Conservation (phyloP, 164 flowering plant species). For the Vitis riparia region DNA sequence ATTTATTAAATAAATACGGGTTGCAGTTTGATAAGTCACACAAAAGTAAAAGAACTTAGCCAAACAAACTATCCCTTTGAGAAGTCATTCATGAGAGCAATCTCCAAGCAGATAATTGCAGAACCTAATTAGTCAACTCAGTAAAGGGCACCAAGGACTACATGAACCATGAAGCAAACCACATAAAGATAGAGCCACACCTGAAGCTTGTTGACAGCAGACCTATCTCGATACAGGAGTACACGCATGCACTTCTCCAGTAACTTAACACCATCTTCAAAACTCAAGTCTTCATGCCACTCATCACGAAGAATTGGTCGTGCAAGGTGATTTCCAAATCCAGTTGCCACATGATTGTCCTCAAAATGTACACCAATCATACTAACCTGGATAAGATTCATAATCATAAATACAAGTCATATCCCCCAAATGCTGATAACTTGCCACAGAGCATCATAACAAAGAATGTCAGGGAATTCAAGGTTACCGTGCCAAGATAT, state of each 20-base stretch:
- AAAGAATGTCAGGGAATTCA: background rate
- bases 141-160: background rate
- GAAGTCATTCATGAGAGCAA: background rate
- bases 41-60: no score
- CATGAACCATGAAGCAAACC: background rate
- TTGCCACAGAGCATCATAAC: background rate
- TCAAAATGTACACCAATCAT: constrained; percentile 95
- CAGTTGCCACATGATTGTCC: constrained; percentile 93
- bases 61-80: background rate
- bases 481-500: constrained; percentile 85
- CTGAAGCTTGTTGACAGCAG: constrained; percentile 97
- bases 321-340: constrained; percentile 97
- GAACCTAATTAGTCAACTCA: background rate
- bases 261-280: constrained; percentile 87
- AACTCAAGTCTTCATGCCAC: constrained; percentile 83
- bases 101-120: background rate
- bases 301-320: constrained; percentile 89
- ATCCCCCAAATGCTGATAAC: background rate
- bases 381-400: constrained; percentile 53
- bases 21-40: no score
- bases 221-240: constrained; percentile 89
- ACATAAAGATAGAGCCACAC: constrained; percentile 26
- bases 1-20: no score
- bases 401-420: background rate
- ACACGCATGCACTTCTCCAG: constrained; percentile 97